Percentiles rank a stretch among this genome's conserved stretches.
Evolutionary conservation across 169 alveolate species (phyloP).

Genomic region (Plasmodium adleri): DNA sequence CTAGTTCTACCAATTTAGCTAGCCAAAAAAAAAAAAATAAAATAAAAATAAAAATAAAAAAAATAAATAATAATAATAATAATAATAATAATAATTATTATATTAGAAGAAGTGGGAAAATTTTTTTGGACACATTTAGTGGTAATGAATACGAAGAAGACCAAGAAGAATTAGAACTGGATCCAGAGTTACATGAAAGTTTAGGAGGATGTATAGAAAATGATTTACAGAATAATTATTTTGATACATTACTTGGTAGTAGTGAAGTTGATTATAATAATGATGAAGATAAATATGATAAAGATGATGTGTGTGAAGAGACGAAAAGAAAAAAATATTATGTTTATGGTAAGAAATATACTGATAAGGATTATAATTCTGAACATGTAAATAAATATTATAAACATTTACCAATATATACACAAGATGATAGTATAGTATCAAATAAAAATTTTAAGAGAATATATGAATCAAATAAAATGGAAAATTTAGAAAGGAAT

Average conservation of each 20-base stretch:
- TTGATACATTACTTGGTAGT: conserved; percentile 39
- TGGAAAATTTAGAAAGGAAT: conserved; percentile 75
- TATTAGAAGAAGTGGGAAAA: too few relatives aligned
- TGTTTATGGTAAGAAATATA: conserved; percentile 24
- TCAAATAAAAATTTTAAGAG: conserved; percentile 16
- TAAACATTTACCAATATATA: conserved; percentile 48
- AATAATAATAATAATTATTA: too few relatives aligned
- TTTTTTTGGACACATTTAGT: too few relatives aligned
- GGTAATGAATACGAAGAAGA: too few relatives aligned
- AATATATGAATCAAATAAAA: conserved; percentile 42
- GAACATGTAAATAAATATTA: conserved; percentile 40
- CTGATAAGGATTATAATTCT: conserved; percentile 43
- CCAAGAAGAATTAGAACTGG: conserved; percentile 6
- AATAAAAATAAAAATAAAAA: conserved; percentile 22
- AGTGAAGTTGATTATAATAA: conserved; percentile 27
- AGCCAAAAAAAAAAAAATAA: neutral
- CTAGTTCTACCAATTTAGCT: neutral
- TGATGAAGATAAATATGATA: conserved; percentile 46
- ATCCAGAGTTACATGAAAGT: conserved; percentile 60
- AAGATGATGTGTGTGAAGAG: conserved; percentile 66
- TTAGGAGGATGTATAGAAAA: conserved; percentile 65
- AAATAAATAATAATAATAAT: too few relatives aligned
- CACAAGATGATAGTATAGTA: conserved; percentile 6
- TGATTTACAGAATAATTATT: conserved; percentile 30
- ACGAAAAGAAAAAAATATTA: conserved; percentile 60